Conservation (phyloP, 2,329 filamentous ascomycete species). For the Colletotrichum trifolii region DNA sequence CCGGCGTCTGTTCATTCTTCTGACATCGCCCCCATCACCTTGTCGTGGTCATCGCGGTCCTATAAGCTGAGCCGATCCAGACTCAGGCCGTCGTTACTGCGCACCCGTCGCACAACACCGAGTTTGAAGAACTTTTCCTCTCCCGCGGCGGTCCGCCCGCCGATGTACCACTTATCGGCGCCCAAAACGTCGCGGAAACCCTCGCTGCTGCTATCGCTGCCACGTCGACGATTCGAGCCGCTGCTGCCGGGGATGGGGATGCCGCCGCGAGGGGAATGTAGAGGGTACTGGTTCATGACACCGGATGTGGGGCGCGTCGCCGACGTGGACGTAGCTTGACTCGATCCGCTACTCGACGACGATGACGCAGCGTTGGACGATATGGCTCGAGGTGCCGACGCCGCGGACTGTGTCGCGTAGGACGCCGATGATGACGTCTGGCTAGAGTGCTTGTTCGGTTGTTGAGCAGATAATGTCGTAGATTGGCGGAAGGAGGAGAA, state of each 20-base stretch:
- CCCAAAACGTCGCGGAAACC: constrained; percentile 79
- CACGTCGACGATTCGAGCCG: constrained; percentile 61
- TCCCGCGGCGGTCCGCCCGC: constrained; percentile 78
- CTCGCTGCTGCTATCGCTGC: constrained; percentile 80
- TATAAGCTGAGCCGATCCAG: constrained; percentile 80
- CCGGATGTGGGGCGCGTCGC: constrained; percentile 37
- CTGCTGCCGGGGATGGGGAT: constrained; percentile 55
- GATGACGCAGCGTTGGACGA: constrained; percentile 22
- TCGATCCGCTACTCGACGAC: constrained; percentile 3
- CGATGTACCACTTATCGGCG: constrained; percentile 85
- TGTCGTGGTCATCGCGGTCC: constrained; percentile 31
- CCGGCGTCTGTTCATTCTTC: constrained; percentile 6
- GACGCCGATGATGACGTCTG: constrained; percentile 30
- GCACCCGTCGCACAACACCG: constrained; percentile 77
- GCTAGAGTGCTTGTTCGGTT: constrained; percentile 36
- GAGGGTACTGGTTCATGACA: constrained; percentile 44
- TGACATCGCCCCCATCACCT: neutral
- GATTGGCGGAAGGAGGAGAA: constrained; percentile 64
- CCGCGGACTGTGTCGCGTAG: constrained; percentile 30
- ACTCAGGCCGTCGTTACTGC: constrained; percentile 80
- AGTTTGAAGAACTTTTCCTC: constrained; percentile 86
- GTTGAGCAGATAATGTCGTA: constrained; percentile 28
- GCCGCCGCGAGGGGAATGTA: constrained; percentile 42
- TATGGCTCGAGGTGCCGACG: constrained; percentile 35
- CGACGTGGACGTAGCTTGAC: constrained; percentile 14